A percentile compares a stretch with the other conserved stretches of the same genome.
Conservation (phyloP, 2,329 filamentous ascomycete genomes). For the Plectosphaerella sp. region DNA sequence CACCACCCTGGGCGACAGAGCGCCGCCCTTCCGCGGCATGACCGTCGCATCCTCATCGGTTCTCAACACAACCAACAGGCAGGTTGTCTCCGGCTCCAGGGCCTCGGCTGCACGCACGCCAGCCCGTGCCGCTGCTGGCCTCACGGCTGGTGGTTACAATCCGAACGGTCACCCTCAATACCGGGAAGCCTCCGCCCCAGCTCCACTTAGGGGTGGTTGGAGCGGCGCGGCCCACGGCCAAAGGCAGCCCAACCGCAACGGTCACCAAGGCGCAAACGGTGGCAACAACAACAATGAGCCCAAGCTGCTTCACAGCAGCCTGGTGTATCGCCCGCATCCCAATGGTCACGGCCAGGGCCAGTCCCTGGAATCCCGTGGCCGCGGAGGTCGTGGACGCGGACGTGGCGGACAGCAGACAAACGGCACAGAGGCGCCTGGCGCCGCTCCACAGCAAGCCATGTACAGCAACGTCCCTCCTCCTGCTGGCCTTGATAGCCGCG, state of each 20-base stretch:
- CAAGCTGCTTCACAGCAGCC: constrained; percentile 44
- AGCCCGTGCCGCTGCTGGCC: constrained; percentile 38
- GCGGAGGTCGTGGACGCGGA: constrained; percentile 11
- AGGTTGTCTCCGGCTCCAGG: constrained; percentile 69
- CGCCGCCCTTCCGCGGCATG: constrained; percentile 88
- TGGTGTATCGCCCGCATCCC: constrained; percentile 44
- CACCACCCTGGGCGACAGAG: constrained; percentile 83
- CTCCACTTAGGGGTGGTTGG: constrained; percentile 52
- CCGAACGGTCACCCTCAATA: constrained; percentile 59
- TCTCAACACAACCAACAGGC: constrained; percentile 78
- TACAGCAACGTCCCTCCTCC: constrained; percentile 61
- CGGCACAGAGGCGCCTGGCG: constrained; percentile 14
- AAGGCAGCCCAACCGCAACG: neutral
- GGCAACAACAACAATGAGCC: constrained; percentile 29
- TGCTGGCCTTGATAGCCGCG: constrained; percentile 43
- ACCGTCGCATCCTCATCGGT: constrained; percentile 86
- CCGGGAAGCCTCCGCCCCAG: constrained; percentile 50
- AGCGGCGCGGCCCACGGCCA: constrained; percentile 49
- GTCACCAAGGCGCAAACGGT: constrained; percentile 17
- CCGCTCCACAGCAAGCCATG: constrained; percentile 9
- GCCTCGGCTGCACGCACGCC: constrained; percentile 50
- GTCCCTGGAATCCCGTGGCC: constrained; percentile 16
- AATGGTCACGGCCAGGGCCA: constrained; percentile 25
- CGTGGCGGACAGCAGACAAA: constrained; percentile 6
- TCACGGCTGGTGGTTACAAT: constrained; percentile 51